A percentile compares a stretch with the other conserved stretches of the same genome.
Conservation (phyloP, 139 green algal species). For the Haematococcus sp. region DNA sequence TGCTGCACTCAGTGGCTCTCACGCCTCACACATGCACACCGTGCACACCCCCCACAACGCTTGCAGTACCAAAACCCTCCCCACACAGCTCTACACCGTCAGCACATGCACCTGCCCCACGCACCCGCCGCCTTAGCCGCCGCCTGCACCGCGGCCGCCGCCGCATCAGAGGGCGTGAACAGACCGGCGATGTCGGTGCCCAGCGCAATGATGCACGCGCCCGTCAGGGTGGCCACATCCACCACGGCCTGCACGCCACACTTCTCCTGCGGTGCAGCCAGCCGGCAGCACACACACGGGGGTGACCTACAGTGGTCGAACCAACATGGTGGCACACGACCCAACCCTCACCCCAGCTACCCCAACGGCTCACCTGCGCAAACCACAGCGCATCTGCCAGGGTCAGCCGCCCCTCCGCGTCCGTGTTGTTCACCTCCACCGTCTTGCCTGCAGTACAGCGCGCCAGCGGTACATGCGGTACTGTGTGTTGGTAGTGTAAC, state of each 20-base stretch:
- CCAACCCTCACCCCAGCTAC: background rate
- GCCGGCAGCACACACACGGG: slow-evolving; percentile 30
- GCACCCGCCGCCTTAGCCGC: slow-evolving; percentile 47
- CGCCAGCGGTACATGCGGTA: no score
- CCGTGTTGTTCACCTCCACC: slow-evolving; percentile 82
- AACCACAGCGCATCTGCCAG: slow-evolving; percentile 94
- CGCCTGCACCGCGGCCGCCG: slow-evolving; percentile 41
- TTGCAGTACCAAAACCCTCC: no score
- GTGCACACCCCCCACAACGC: no score
- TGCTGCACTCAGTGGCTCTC: no score
- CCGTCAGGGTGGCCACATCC: slow-evolving; percentile 96
- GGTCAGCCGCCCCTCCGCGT: slow-evolving; percentile 92
- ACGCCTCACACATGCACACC: no score
- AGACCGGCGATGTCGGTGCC: slow-evolving; percentile 76
- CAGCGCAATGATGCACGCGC: slow-evolving; percentile 66
- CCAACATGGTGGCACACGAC: background rate
- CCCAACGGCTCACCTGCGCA: slow-evolving; percentile 57
- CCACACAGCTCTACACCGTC: no score
- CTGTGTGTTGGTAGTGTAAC: no score
- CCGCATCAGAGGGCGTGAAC: slow-evolving; percentile 72
- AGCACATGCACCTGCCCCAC: background rate
- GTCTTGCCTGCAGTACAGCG: slow-evolving; percentile 67
- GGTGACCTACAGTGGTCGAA: no score
- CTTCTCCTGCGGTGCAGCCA: slow-evolving; percentile 38
- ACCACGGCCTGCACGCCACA: slow-evolving; percentile 67